Conservation (phyloP, 352 stramenopile genomes). For the Phytophthora pistaciae region DNA sequence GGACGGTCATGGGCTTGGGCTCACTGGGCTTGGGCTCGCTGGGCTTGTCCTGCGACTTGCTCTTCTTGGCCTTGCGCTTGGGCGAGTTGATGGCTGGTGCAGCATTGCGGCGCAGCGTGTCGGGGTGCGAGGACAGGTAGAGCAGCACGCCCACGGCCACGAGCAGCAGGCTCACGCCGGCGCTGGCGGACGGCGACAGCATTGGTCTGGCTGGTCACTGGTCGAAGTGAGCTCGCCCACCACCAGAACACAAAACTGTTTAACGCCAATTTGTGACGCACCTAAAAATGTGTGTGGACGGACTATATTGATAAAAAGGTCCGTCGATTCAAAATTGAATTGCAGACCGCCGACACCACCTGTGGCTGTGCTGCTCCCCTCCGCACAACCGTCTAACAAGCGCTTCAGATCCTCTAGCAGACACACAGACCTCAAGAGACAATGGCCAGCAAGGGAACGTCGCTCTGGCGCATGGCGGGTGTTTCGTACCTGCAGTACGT, state of each 20-base stretch:
- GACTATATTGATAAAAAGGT: neutral
- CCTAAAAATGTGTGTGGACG: neutral
- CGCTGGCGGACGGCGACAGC: conserved; percentile 41
- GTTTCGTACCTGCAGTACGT: conserved; percentile 92
- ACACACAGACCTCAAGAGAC: conserved; percentile 24
- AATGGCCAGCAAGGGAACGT: conserved; percentile 86
- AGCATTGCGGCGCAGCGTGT: conserved; percentile 24
- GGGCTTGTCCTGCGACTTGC: conserved; percentile 19
- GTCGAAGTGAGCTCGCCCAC: conserved; percentile 28
- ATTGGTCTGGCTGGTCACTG: conserved; percentile 22
- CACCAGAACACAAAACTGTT: conserved; percentile 20
- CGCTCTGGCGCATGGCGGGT: conserved; percentile 87
- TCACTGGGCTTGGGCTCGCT: conserved; percentile 23
- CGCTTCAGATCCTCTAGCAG: conserved; percentile 24
- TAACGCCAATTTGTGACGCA: neutral
- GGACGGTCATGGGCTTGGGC: conserved; percentile 60
- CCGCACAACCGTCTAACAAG: conserved; percentile 25
- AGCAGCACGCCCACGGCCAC: conserved; percentile 60
- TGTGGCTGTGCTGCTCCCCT: conserved; percentile 31
- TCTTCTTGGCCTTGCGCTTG: conserved; percentile 32
- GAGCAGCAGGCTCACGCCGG: conserved; percentile 59
- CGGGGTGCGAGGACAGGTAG: conserved; percentile 32
- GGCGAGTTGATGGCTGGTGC: conserved; percentile 3
- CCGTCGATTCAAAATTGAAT: neutral
- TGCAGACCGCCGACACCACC: conserved; percentile 2